Conservation (phyloP, 768 basidiomycete genomes). For the Agrocybe praecox region DNA sequence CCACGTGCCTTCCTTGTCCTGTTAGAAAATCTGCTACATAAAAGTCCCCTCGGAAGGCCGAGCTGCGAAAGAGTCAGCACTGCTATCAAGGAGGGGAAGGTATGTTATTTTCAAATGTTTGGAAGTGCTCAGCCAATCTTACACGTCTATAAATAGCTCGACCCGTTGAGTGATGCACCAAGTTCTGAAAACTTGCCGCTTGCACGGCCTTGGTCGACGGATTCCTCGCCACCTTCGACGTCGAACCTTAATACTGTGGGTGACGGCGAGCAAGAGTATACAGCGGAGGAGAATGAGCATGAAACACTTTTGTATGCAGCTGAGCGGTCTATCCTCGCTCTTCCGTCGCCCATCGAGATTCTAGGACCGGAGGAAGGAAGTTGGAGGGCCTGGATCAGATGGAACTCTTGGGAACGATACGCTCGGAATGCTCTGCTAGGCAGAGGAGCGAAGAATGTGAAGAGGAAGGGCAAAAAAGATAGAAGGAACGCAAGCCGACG, state of each 20-base stretch:
- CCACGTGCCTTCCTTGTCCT: slow-evolving; percentile 72
- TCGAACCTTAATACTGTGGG: not conserved
- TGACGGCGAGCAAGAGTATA: not conserved
- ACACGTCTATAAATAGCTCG: slow-evolving; percentile 16
- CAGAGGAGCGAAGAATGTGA: not conserved
- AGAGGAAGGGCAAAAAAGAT: not conserved
- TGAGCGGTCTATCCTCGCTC: slow-evolving; percentile 12
- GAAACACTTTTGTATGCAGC: not conserved
- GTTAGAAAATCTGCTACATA: slow-evolving; percentile 70
- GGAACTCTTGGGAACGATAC: slow-evolving; percentile 8
- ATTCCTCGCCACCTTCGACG: slow-evolving; percentile 4
- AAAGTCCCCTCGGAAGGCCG: slow-evolving; percentile 62
- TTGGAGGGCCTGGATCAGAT: slow-evolving; percentile 14
- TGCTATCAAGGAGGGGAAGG: slow-evolving; percentile 73
- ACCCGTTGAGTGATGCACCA: slow-evolving; percentile 15
- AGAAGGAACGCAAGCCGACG: not conserved
- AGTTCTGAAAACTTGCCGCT: slow-evolving; percentile 15
- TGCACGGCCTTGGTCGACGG: slow-evolving; percentile 10
- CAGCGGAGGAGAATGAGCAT: slow-evolving; percentile 6
- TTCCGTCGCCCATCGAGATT: slow-evolving; percentile 25
- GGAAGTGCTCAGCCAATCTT: too few relatives aligned
- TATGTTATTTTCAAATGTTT: slow-evolving; percentile 39
- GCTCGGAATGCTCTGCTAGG: not conserved
- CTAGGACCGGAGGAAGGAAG: slow-evolving; percentile 21
- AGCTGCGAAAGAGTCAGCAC: slow-evolving; percentile 70